Evolutionary conservation across 208 protist species (phyloP).

Genomic region (Acanthamoeba healyi): DNA sequence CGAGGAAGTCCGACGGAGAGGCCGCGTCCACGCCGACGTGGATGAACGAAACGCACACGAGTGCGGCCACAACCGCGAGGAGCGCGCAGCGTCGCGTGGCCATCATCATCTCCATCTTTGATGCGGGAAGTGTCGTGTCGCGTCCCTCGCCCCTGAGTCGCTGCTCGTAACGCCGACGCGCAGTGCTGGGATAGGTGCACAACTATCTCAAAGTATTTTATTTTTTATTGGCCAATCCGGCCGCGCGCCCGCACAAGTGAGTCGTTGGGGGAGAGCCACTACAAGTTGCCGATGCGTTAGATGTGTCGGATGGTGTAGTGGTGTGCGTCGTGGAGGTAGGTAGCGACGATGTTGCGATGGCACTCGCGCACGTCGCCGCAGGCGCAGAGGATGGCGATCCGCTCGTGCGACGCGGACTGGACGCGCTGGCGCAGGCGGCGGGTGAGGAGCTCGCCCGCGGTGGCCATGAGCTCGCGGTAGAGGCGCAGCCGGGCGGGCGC

Average conservation of each 20-base stretch:
- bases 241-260: not conserved
- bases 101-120: not conserved
- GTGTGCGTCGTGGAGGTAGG: constrained; percentile 41
- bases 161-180: too few relatives aligned
- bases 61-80: not conserved
- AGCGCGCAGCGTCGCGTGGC: too few relatives aligned
- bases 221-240: too few relatives aligned
- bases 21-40: not conserved
- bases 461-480: constrained; percentile 44
- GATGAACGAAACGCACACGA: not conserved
- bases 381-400: constrained; percentile 65
- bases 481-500: not conserved
- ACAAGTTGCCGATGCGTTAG: too few relatives aligned
- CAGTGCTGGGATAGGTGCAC: too few relatives aligned
- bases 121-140: not conserved
- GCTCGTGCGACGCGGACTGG: not conserved
- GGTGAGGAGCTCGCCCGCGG: constrained; percentile 66
- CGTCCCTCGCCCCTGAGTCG: too few relatives aligned
- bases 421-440: constrained; percentile 52
- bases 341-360: constrained; percentile 51
- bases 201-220: too few relatives aligned
- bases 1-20: constrained; percentile 42
- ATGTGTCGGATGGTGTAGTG: constrained; percentile 9
- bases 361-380: constrained; percentile 60
- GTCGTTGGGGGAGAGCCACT: not conserved